phyloP scores from a whole-genome alignment of 2,329 filamentous ascomycete genomes.

The Metarhizium album region DNA sequence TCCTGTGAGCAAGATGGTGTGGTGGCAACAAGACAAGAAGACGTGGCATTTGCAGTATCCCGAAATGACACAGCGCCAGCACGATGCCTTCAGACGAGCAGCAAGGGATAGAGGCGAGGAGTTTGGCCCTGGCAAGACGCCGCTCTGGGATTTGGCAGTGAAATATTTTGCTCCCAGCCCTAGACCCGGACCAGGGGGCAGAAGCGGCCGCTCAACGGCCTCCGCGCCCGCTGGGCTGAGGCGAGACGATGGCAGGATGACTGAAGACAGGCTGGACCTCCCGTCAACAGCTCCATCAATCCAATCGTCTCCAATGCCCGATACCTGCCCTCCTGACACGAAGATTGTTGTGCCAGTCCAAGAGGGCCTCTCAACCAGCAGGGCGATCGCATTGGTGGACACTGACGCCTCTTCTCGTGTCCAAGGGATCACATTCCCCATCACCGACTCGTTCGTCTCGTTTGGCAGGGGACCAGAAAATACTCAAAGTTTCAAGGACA shows the following conservation, averaged over 20 bases:
- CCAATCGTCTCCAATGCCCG: conserved; percentile 19
- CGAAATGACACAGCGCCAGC: conserved; percentile 51
- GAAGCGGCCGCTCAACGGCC: neutral
- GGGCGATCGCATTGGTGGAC: conserved; percentile 53
- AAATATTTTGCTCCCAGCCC: conserved; percentile 44
- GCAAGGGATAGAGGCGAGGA: conserved; percentile 38
- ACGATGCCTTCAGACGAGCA: conserved; percentile 42
- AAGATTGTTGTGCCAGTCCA: conserved; percentile 26
- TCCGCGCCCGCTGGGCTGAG: conserved; percentile 13
- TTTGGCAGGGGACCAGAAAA: conserved; percentile 68
- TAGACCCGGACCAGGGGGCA: conserved; percentile 13
- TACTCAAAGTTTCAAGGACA: conserved; percentile 53
- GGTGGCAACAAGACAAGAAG: conserved; percentile 44
- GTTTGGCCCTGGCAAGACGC: conserved; percentile 40
- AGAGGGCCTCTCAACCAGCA: conserved; percentile 22
- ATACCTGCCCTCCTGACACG: conserved; percentile 26
- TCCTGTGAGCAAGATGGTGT: conserved; percentile 44
- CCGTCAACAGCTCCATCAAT: conserved; percentile 21
- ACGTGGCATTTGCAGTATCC: conserved; percentile 55
- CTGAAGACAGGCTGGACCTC: conserved; percentile 17
- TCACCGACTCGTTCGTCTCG: conserved; percentile 57
- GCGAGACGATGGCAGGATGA: conserved; percentile 12
- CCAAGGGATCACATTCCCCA: conserved; percentile 48
- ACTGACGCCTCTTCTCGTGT: conserved; percentile 56
- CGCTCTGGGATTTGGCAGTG: conserved; percentile 47